Base-by-base conservation (phyloP, 495 filamentous ascomycete species). In the Penicillium coprophilum region DNA sequence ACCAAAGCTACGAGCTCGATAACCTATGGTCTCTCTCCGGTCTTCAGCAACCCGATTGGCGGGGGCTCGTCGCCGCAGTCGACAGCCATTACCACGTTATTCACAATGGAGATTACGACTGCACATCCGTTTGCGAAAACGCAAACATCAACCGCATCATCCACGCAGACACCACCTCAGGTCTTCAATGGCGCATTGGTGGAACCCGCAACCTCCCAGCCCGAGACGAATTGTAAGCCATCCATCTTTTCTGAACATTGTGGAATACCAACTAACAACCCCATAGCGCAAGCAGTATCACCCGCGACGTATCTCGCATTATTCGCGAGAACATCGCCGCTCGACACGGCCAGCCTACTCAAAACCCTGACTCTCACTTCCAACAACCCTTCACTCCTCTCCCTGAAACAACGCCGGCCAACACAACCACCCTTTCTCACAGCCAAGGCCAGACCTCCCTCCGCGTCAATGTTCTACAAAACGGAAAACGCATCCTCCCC, bases 11-110 rank as follows among this genome's bases (percentile, higher is more conserved):
- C 28, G 73, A 79, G 44, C 67, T 80, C 9, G 74, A 77, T 49
- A 76, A 71, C 39, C 53, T 80, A 10, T 74, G 73, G 68, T 66
- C 70, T 32, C 56, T 80, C 4, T 80, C 77, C 5, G 77, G 77
- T 43, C 63, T 80, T 1, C 68, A 76, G 50, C 71, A 73, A 40
- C 70, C 73, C 8, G 72, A 77, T 40, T 80, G 73, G 72, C 72
- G 72, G 34, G 73, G 73, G 0, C 34, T 80, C 10, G 76, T 80
- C 2, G 75, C 77, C 17, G 76, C 75, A n/a, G 66, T 80, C 10
- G 75, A 80, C 53, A 76, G 71, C 50, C 75, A 80, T 53, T 77
- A 75, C 49, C 68, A 75, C 27, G 59, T 74, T 7, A 31, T 73
- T 23, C 75, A 77, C 56, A 54, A 71, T 39, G 76, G 70, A 6